Conservation (phyloP, 2,329 filamentous ascomycete genomes). For the Paramyrothecium roridum region DNA sequence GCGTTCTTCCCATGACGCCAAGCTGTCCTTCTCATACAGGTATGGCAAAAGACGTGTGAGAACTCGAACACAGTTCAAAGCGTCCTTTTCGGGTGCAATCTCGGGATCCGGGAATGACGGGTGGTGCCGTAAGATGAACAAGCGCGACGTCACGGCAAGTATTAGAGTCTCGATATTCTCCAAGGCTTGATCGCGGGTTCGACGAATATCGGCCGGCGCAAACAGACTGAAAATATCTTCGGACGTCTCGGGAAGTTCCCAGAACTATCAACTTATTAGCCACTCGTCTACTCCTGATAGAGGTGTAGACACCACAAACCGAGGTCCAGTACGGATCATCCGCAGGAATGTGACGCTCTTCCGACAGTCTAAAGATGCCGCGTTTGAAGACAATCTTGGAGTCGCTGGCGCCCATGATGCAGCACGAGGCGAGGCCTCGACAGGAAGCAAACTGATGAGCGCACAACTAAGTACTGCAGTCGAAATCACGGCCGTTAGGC, state of each 20-base stretch:
- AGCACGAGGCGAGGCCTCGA: conserved; percentile 5
- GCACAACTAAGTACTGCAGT: too few relatives aligned
- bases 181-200: conserved; percentile 79
- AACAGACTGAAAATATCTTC: conserved; percentile 98
- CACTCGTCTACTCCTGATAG: conserved; percentile 1
- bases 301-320: conserved; percentile 50
- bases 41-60: conserved; percentile 88
- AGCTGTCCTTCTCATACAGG: conserved; percentile 81
- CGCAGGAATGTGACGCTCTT: conserved; percentile 80
- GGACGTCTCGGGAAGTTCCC: conserved; percentile 91
- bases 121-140: conserved; percentile 81
- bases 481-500: too few relatives aligned
- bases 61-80: conserved; percentile 92
- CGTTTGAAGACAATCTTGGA: conserved; percentile 99
- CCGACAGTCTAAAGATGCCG: conserved; percentile 94
- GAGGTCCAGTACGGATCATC: conserved; percentile 92
- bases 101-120: conserved; percentile 87
- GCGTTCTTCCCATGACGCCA: conserved; percentile 82
- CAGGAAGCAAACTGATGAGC: background rate
- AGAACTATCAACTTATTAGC: conserved; percentile 62
- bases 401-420: conserved; percentile 89
- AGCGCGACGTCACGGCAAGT: conserved; percentile 75
- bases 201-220: conserved; percentile 81
- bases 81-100: conserved; percentile 78
- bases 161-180: conserved; percentile 89